Conservation (phyloP, 306 rosid genomes). For the Cucurbita maxima region DNA sequence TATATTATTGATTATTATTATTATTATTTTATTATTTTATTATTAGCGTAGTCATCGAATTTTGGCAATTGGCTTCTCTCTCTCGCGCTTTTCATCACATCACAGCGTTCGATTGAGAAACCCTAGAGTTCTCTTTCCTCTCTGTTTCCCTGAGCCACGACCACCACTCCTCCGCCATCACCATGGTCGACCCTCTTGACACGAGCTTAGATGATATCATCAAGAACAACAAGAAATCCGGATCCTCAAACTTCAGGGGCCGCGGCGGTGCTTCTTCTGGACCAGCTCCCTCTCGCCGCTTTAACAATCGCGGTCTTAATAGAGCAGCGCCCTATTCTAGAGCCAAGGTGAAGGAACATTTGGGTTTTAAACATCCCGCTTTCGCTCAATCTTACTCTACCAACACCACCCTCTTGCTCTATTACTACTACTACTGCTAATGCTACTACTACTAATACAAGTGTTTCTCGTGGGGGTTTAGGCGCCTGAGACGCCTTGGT, state of each 20-base stretch:
- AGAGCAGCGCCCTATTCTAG: constrained; percentile 51
- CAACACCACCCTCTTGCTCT: background rate
- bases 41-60: too few relatives aligned
- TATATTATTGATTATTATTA: too few relatives aligned
- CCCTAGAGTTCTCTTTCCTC: constrained; percentile 7
- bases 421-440: background rate
- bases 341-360: constrained; percentile 33
- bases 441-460: background rate
- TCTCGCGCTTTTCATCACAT: background rate
- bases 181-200: constrained; percentile 62
- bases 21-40: too few relatives aligned
- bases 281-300: constrained; percentile 86
- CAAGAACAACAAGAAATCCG: constrained; percentile 71
- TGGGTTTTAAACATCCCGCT: background rate
- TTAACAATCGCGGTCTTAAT: constrained; percentile 42
- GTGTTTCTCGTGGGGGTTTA: constrained; percentile 16
- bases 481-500: constrained; percentile 94
- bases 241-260: constrained; percentile 40
- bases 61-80: too few relatives aligned
- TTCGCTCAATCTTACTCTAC: background rate
- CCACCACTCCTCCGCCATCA: background rate
- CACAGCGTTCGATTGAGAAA: background rate
- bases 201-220: constrained; percentile 84
- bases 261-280: constrained; percentile 34
- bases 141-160: constrained; percentile 4